These are phyloP conservation scores for Mortierella claussenii DNA, from an alignment of 192 early-diverging fungal genomes.

Conservation along the genomic window DNA sequence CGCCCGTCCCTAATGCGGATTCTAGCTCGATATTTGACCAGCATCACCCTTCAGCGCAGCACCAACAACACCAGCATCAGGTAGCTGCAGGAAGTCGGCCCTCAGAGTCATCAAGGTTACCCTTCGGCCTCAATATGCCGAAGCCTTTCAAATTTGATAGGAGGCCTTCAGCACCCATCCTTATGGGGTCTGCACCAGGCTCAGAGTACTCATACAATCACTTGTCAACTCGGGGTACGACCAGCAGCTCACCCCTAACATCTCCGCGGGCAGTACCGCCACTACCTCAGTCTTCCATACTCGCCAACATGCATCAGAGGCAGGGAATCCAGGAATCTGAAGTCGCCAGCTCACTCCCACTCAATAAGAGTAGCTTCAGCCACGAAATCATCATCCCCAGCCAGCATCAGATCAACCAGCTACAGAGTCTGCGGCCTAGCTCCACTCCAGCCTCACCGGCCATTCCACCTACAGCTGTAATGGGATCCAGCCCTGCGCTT, in stretches of 20 bases:
- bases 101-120: slow-evolving; percentile 16
- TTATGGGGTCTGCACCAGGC: slow-evolving; percentile 26
- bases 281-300: slow-evolving; percentile 21
- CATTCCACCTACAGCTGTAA: slow-evolving; percentile 17
- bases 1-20: slow-evolving; percentile 20
- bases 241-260: slow-evolving; percentile 19
- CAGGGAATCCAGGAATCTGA: slow-evolving; percentile 28
- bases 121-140: slow-evolving; percentile 44
- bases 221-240: slow-evolving; percentile 12
- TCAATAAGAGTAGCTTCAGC: slow-evolving; percentile 15
- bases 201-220: slow-evolving; percentile 31
- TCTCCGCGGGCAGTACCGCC: slow-evolving; percentile 36
- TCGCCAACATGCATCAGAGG: slow-evolving; percentile 26
- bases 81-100: slow-evolving; percentile 1
- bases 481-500: slow-evolving; percentile 5
- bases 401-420: slow-evolving; percentile 4
- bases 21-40: slow-evolving; percentile 5
- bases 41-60: background rate
- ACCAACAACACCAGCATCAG: slow-evolving; percentile 21
- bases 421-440: slow-evolving; percentile 14
- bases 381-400: slow-evolving; percentile 37
- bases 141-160: slow-evolving; percentile 41
- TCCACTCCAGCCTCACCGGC: slow-evolving; percentile 46
- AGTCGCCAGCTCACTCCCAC: background rate
- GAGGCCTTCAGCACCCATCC: slow-evolving; percentile 41